phyloP scores from a whole-genome alignment of 306 rosid species.

The Cajanus cajan region DNA sequence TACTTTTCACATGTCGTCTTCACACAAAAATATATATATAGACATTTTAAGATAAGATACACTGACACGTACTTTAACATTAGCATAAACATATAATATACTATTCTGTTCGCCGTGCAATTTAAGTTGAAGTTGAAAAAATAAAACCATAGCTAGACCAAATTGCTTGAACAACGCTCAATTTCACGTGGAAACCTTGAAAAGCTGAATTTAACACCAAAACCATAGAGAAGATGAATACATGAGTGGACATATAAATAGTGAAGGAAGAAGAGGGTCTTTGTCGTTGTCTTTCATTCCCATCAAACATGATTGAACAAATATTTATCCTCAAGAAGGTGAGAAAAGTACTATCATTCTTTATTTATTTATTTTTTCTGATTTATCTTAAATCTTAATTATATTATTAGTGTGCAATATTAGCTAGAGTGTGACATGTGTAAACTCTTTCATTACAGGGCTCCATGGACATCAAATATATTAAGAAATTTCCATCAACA shows the following conservation, averaged over 20 bases:
- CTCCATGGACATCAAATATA: conserved; percentile 40
- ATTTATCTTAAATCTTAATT: background rate
- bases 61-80: background rate
- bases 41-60: background rate
- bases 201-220: conserved; percentile 9
- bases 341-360: background rate
- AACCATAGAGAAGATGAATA: background rate
- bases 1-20: background rate
- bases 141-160: background rate
- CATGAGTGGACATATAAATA: conserved; percentile 4
- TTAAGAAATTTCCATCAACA: conserved; percentile 49
- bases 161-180: conserved; percentile 12
- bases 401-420: background rate
- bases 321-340: conserved; percentile 31
- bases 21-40: background rate
- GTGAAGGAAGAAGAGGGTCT: conserved; percentile 17
- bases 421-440: background rate
- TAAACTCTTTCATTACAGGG: conserved; percentile 40
- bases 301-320: conserved; percentile 24
- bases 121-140: conserved; percentile 12
- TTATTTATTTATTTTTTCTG: background rate
- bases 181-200: conserved; percentile 32
- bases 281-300: conserved; percentile 8
- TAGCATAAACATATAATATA: background rate
- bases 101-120: background rate